Evolutionary conservation across 23 red algal genomes (phyloP), one percentile per base, ranked within the genome.

Genomic region (Pyropia haitanensis): DNA sequence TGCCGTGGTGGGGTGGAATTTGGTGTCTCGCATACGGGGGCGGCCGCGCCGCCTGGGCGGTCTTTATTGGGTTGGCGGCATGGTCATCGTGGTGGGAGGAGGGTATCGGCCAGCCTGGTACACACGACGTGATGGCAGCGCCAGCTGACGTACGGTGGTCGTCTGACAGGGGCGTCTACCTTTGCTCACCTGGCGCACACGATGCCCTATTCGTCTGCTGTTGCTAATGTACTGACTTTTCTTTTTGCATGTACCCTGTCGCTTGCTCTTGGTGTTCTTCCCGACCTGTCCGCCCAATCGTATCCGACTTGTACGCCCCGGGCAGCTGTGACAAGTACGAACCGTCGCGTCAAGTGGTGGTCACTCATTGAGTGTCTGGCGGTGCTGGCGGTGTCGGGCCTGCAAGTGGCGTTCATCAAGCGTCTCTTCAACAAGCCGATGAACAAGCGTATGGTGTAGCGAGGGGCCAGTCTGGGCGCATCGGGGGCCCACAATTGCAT

Each of bases 331-430:
- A 77, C 68, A 31, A 64, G 71, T 15, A 87, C 82, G 17, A 87
- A 87, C 71, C 66, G 65, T 51, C 71, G 82, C 30, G 82, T 87
- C 25, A 76, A 77, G 49, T 79, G 64, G 74, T 88, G 83, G 83
- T 88, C 83, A 18, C 67, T 88, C 49, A 48, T 88, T 18, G 83
- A 88, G 63, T 88, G 83, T 18, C 21, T 88, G 30, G 64, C 83
- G 24, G 83, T 88, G 5, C 72, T 88, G 72, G 66, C 51, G 21
- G 83, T 88, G 18, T 78, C 83, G 14, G 83, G 44, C 34, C 26
- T 79, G 48, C 83, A 88, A 74, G 83, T 88, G 7, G 61, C 67
- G 63, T 88, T 88, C 62, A 88, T 88, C 31, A 88, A 88, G 60
- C 76, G 68, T 56, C 75, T 87, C 64, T 87, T 87, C 54, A 87